These are phyloP conservation scores for Cladophialophora carrionii DNA, from an alignment of 2,329 filamentous ascomycete species.

Conservation along the genomic window DNA sequence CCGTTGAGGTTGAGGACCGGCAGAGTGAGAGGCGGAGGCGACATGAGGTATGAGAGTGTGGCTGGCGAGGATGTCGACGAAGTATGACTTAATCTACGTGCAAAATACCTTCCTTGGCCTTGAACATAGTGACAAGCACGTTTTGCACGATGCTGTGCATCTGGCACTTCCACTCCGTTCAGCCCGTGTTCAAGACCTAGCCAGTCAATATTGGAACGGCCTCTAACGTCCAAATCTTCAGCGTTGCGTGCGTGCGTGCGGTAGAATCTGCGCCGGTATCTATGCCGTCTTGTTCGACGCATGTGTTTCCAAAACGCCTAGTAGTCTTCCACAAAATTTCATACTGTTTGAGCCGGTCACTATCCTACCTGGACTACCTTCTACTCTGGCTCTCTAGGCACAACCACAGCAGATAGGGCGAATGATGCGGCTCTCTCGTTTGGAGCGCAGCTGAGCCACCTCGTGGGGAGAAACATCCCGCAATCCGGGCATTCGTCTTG, in stretches of 20 bases:
- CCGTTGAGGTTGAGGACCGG: constrained; percentile 67
- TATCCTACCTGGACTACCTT: neutral
- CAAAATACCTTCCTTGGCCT: constrained; percentile 5
- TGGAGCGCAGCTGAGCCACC: neutral
- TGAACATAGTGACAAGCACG: neutral
- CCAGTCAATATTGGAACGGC: neutral
- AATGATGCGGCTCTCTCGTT: neutral
- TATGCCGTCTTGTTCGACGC: neutral
- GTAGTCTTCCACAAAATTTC: neutral
- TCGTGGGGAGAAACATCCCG: neutral
- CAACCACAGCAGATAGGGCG: neutral
- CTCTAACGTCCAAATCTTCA: neutral
- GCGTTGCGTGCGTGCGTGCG: neutral
- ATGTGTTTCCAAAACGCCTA: neutral
- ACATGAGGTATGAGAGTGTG: constrained; percentile 63
- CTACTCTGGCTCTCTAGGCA: neutral
- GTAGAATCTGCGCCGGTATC: neutral
- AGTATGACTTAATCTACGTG: constrained; percentile 18
- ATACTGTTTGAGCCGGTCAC: neutral
- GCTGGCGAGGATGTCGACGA: constrained; percentile 43
- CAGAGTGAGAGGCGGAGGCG: constrained; percentile 55
- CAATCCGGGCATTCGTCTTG: neutral
- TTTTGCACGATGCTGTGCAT: neutral
- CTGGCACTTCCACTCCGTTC: neutral
- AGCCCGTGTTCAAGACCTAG: neutral